These are phyloP conservation scores for Brassica juncea DNA, from an alignment of 345 rosid genomes.

Conservation along the genomic window DNA sequence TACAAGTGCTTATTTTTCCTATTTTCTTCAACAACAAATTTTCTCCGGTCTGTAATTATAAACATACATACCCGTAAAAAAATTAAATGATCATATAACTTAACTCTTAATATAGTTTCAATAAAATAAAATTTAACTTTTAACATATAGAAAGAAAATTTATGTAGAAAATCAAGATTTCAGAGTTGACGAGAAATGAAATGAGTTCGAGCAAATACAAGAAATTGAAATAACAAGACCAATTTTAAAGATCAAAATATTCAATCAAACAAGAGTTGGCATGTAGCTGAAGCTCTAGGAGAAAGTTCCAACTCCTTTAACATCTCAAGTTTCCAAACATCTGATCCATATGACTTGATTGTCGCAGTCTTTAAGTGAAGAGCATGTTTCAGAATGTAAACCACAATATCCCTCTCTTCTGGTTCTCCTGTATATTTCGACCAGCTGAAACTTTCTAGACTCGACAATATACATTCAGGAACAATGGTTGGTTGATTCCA, in stretches of 20 bases:
- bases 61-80: too few relatives aligned
- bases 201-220: not conserved
- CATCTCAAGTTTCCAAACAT: not conserved
- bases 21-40: too few relatives aligned
- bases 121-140: too few relatives aligned
- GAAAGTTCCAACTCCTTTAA: conserved; percentile 15
- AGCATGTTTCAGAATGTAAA: not conserved
- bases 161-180: not conserved
- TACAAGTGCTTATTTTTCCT: too few relatives aligned
- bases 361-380: conserved; percentile 2
- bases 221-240: not conserved
- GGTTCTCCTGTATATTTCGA: not conserved
- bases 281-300: conserved; percentile 25
- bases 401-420: not conserved
- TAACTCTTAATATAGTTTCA: too few relatives aligned
- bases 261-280: conserved; percentile 18
- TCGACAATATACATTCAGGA: not conserved
- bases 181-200: not conserved
- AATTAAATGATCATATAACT: too few relatives aligned
- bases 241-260: not conserved
- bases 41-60: too few relatives aligned
- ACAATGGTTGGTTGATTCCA: conserved; percentile 1
- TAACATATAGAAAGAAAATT: too few relatives aligned
- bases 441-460: conserved; percentile 12
- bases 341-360: not conserved